Percentiles rank a stretch among this genome's conserved stretches.
These are phyloP conservation scores for Angophora floribunda DNA, from an alignment of 345 rosid genomes.

Conservation along the genomic window DNA sequence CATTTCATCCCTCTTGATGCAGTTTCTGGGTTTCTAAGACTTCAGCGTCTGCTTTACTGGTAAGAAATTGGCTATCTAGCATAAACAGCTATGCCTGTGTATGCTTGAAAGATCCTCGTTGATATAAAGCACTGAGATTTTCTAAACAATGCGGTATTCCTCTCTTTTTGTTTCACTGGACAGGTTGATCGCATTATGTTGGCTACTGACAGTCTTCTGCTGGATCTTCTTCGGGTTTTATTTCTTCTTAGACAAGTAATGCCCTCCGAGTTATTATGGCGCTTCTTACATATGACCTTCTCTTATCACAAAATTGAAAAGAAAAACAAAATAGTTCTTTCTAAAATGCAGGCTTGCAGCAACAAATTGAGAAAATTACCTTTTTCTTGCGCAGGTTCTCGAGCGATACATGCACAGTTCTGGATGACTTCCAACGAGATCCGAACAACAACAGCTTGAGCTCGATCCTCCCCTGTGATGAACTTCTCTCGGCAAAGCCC, in stretches of 20 bases:
- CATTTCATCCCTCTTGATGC: conserved; percentile 6
- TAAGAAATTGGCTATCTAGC: background rate
- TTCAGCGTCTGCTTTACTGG: conserved; percentile 23
- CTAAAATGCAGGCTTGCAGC: background rate
- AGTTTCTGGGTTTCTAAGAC: conserved; percentile 40
- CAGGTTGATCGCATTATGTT: conserved; percentile 47
- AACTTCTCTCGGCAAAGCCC: conserved; percentile 36
- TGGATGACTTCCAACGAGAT: conserved; percentile 42
- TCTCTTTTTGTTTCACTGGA: background rate
- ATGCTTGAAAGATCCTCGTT: background rate
- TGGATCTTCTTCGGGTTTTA: conserved; percentile 55
- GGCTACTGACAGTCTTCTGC: conserved; percentile 53
- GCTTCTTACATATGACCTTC: background rate
- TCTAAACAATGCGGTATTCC: background rate
- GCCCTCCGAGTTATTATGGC: background rate
- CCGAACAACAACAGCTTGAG: conserved; percentile 60
- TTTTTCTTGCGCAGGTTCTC: conserved; percentile 34
- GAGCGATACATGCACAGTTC: conserved; percentile 44
- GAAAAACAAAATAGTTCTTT: background rate
- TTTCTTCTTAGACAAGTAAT: conserved; percentile 46
- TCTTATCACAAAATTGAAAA: background rate
- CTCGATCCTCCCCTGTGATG: conserved; percentile 59
- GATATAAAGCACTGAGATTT: background rate
- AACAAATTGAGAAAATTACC: background rate
- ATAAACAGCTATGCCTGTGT: background rate